phyloP scores from a whole-genome alignment of 2,329 filamentous ascomycete genomes.

The Aspergillus fumigatus region DNA sequence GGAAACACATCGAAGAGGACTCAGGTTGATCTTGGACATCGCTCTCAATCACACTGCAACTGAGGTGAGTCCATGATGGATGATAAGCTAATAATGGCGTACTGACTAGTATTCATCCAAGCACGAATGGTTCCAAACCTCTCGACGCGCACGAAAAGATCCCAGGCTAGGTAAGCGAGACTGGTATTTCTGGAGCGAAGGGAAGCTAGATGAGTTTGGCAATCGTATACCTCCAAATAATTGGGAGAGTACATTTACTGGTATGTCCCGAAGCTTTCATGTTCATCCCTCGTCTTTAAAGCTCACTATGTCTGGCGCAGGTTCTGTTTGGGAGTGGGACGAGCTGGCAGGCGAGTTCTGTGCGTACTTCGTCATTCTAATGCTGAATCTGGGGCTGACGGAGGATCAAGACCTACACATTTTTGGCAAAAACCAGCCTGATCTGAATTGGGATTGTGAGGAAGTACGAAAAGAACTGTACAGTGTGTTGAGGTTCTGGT shows the following conservation, averaged over 20 bases:
- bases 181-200: slow-evolving; percentile 57
- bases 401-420: slow-evolving; percentile 9
- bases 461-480: slow-evolving; percentile 63
- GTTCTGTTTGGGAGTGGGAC: slow-evolving; percentile 52
- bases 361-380: background rate
- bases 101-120: slow-evolving; percentile 34
- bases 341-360: slow-evolving; percentile 63
- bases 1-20: slow-evolving; percentile 40
- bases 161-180: slow-evolving; percentile 56
- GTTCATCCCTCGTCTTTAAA: background rate
- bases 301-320: slow-evolving; percentile 1
- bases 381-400: background rate
- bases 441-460: slow-evolving; percentile 72
- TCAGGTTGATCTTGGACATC: slow-evolving; percentile 49
- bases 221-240: slow-evolving; percentile 66
- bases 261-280: slow-evolving; percentile 8
- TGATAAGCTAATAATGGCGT: slow-evolving; percentile 48
- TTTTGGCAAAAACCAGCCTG: slow-evolving; percentile 44
- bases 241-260: slow-evolving; percentile 51
- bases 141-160: slow-evolving; percentile 51
- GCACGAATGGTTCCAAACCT: slow-evolving; percentile 64
- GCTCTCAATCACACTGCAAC: slow-evolving; percentile 43
- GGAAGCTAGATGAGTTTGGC: slow-evolving; percentile 49
- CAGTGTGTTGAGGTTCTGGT: slow-evolving; percentile 68
- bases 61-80: slow-evolving; percentile 13